These are phyloP conservation scores for Chrysochromulina tobinii DNA, from an alignment of 78 protist species.

Conservation along the genomic window DNA sequence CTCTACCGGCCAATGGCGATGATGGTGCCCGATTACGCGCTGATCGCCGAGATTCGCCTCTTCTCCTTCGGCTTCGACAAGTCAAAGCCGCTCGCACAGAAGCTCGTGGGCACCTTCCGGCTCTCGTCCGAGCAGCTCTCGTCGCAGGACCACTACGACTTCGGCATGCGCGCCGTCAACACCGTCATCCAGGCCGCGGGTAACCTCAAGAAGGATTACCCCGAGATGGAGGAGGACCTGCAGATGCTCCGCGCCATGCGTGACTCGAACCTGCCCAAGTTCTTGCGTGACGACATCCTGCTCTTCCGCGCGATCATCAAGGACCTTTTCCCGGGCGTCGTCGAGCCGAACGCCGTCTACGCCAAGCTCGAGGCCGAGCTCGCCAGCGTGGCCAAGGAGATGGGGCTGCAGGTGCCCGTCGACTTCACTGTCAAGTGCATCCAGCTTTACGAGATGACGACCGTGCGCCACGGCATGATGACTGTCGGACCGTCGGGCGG, in stretches of 20 bases:
- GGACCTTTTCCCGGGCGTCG: conserved; percentile 71
- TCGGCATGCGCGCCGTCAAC: conserved; percentile 92
- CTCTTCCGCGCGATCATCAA: conserved; percentile 53
- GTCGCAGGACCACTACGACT: conserved; percentile 75
- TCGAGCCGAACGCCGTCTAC: conserved; percentile 28
- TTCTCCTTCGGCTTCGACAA: conserved; percentile 77
- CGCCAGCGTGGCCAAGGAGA: not conserved
- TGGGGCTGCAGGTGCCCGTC: conserved; percentile 44
- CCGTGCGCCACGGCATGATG: conserved; percentile 92
- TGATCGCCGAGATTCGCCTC: conserved; percentile 76
- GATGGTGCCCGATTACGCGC: conserved; percentile 79
- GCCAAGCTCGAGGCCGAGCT: not conserved
- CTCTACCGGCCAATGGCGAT: conserved; percentile 73
- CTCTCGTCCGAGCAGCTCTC: conserved; percentile 81
- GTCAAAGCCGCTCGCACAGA: conserved; percentile 48
- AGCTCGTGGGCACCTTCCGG: conserved; percentile 73
- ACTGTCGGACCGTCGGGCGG: conserved; percentile 90
- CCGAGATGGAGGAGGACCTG: conserved; percentile 68
- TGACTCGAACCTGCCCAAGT: conserved; percentile 91
- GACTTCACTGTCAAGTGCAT: conserved; percentile 66
- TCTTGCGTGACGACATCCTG: conserved; percentile 74
- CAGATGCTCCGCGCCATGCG: conserved; percentile 80
- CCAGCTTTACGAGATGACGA: conserved; percentile 84
- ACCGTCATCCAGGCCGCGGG: conserved; percentile 87
- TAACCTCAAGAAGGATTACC: conserved; percentile 62